phyloP scores from a whole-genome alignment of 768 basidiomycete species.

The Neoboletus magnificus region DNA sequence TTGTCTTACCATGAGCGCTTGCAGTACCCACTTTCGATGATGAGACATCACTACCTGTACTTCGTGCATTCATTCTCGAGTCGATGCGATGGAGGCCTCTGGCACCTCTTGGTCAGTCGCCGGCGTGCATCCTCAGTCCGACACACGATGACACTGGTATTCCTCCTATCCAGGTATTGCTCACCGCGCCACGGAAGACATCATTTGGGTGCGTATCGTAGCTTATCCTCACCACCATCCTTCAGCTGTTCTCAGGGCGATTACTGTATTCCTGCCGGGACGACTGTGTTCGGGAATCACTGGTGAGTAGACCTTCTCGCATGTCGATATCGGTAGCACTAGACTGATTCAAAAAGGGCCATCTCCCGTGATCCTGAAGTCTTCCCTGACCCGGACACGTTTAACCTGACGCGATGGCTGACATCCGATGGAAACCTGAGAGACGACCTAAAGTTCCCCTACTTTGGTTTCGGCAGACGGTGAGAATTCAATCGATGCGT shows the following conservation, averaged over 20 bases:
- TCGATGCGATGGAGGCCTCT: conserved; percentile 35
- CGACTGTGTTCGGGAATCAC: conserved; percentile 16
- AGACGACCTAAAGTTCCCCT: conserved; percentile 45
- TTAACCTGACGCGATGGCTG: conserved; percentile 35
- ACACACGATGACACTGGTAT: neutral
- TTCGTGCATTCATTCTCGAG: conserved; percentile 36
- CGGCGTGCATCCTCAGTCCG: neutral
- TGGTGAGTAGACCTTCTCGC: conserved; percentile 6
- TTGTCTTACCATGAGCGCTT: neutral
- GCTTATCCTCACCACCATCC: too few species aligned
- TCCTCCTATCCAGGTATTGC: neutral
- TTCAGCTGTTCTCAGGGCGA: conserved; percentile 5
- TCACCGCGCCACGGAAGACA: conserved; percentile 17
- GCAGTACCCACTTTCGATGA: conserved; percentile 38
- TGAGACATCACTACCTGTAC: conserved; percentile 25
- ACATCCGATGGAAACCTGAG: conserved; percentile 25
- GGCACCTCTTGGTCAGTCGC: conserved; percentile 16
- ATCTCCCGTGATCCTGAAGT: conserved; percentile 37
- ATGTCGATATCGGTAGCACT: too few species aligned
- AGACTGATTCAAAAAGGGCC: conserved; percentile 16
- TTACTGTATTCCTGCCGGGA: conserved; percentile 19
- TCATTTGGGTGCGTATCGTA: conserved; percentile 13
- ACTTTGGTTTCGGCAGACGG: conserved; percentile 52
- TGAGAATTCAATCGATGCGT: neutral
- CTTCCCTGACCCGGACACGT: conserved; percentile 37